Percentiles rank a stretch among this genome's conserved stretches.
Conservation (phyloP, 2,329 filamentous ascomycete genomes). For the Penicillium sp. region DNA sequence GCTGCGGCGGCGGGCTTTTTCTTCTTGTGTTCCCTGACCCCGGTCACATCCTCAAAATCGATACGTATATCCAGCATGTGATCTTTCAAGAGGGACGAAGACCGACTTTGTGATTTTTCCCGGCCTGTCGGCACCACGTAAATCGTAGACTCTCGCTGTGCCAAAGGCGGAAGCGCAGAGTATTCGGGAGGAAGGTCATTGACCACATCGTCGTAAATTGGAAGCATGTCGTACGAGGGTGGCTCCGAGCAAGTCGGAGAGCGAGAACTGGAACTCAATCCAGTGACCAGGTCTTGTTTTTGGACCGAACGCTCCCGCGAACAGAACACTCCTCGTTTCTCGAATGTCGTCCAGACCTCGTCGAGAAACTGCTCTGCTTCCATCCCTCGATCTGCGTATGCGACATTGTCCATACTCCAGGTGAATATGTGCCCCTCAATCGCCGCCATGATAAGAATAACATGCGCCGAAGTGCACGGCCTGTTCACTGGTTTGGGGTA, state of each 20-base stretch:
- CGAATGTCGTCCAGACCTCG: constrained; percentile 13
- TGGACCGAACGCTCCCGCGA: background rate
- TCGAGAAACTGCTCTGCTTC: constrained; percentile 8
- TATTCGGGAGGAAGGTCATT: constrained; percentile 40
- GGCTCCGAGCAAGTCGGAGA: constrained; percentile 10
- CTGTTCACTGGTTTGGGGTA: constrained; percentile 8
- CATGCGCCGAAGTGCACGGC: constrained; percentile 11
- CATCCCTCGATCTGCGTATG: background rate
- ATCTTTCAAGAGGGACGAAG: constrained; percentile 12
- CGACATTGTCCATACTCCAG: background rate
- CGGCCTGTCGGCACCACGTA: constrained; percentile 8
- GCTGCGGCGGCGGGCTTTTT: constrained; percentile 23
- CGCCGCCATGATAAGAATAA: constrained; percentile 17
- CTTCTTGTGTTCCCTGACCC: constrained; percentile 40
- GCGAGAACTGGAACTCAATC: constrained; percentile 15
- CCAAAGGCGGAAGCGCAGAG: constrained; percentile 28
- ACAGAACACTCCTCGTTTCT: background rate
- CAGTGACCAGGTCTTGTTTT: background rate
- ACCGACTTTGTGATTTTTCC: constrained; percentile 5
- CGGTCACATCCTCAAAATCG: constrained; percentile 27
- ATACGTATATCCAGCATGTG: constrained; percentile 15
- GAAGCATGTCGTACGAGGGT: constrained; percentile 25
- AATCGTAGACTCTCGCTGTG: constrained; percentile 22
- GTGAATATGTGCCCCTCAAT: constrained; percentile 9
- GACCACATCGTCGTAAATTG: constrained; percentile 37